phyloP scores from a whole-genome alignment of 2,329 filamentous ascomycete species.

The Calcarisporium arbuscula region DNA sequence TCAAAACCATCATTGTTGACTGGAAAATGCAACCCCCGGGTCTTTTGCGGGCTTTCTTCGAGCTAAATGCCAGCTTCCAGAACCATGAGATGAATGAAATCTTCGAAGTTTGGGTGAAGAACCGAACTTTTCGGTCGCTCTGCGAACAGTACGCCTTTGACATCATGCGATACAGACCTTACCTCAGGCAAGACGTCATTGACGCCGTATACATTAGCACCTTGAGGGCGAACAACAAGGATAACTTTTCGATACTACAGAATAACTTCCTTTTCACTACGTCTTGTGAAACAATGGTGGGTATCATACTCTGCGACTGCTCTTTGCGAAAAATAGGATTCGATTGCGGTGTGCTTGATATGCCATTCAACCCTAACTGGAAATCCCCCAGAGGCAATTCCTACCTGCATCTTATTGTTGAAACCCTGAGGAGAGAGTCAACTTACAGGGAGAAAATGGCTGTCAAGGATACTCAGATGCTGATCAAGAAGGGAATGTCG shows the following conservation, averaged over 20 bases:
- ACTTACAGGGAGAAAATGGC: neutral
- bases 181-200: constrained; percentile 1
- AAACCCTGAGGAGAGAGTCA: neutral
- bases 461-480: neutral
- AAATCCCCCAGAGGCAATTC: neutral
- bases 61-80: constrained; percentile 1
- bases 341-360: neutral
- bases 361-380: constrained; percentile 6
- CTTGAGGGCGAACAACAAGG: neutral
- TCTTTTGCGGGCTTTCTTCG: neutral
- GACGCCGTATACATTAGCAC: neutral
- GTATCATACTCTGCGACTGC: neutral
- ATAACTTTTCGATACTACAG: neutral
- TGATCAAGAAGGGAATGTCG: neutral
- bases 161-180: neutral
- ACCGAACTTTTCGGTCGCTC: neutral
- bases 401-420: constrained; percentile 8
- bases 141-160: neutral
- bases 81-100: constrained; percentile 1
- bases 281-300: neutral
- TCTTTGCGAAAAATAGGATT: neutral
- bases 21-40: neutral
- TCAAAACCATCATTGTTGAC: constrained; percentile 1
- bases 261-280: constrained; percentile 1
- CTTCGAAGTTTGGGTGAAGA: constrained; percentile 2